These are phyloP conservation scores for Pseudopediastrum boryanum DNA, from an alignment of 139 green algal genomes.

Conservation along the genomic window DNA sequence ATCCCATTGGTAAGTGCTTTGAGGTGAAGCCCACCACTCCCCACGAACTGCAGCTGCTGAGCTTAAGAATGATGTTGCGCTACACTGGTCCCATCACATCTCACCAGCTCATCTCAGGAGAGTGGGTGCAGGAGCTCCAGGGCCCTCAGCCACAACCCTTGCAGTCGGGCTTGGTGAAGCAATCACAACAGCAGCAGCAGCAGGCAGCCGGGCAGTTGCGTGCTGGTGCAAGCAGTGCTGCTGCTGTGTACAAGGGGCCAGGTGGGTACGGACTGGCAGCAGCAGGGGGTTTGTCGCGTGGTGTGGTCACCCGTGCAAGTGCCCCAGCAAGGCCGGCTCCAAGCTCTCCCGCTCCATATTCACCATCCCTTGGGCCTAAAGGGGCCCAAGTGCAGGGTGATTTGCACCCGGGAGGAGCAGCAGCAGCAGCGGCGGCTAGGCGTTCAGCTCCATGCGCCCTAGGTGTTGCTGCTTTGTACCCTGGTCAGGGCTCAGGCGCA, in stretches of 20 bases:
- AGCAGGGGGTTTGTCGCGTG: no score
- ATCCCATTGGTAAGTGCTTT: slow-evolving; percentile 31
- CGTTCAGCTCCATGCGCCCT: not conserved
- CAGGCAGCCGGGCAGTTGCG: no score
- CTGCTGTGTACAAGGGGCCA: no score
- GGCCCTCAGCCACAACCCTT: slow-evolving; percentile 15
- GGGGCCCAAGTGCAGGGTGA: no score
- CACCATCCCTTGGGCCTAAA: no score
- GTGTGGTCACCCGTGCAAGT: no score
- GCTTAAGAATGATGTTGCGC: not conserved
- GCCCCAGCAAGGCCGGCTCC: no score
- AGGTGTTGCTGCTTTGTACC: not conserved
- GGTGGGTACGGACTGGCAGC: no score
- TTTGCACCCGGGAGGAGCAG: no score
- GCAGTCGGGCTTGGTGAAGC: not conserved
- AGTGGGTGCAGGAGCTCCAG: not conserved
- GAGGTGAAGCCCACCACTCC: slow-evolving; percentile 22
- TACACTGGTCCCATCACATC: not conserved
- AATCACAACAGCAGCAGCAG: not conserved
- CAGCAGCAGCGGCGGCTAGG: not conserved
- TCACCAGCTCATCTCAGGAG: not conserved
- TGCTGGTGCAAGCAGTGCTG: no score
- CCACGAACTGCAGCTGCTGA: not conserved
- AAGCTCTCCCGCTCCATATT: no score
- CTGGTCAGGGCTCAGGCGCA: not conserved